Evolutionary conservation across 768 basidiomycete genomes (phyloP).

Genomic region (Rhizopogon sp.): DNA sequence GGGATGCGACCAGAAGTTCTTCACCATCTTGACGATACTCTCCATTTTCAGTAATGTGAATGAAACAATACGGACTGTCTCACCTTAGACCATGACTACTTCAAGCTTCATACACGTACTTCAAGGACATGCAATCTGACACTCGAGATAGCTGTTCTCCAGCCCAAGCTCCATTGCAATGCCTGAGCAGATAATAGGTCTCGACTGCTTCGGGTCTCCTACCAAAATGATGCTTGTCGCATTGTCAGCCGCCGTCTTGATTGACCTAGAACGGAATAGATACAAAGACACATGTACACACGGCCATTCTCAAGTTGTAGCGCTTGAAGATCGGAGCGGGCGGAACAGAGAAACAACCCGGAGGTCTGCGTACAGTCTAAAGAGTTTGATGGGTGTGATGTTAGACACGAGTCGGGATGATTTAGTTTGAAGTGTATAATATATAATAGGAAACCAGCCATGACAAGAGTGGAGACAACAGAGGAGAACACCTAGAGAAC

Average conservation of each 20-base stretch:
- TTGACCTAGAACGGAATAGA: conserved; percentile 36
- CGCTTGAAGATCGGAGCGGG: conserved; percentile 29
- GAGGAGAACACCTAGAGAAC: too few relatives aligned
- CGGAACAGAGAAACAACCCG: conserved; percentile 32
- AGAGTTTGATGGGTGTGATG: too few relatives aligned
- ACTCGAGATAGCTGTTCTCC: conserved; percentile 56
- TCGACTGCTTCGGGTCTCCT: conserved; percentile 69
- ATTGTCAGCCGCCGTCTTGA: conserved; percentile 53
- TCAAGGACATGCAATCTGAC: conserved; percentile 38
- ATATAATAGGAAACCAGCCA: too few relatives aligned
- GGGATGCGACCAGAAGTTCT: too few relatives aligned
- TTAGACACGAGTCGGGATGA: too few relatives aligned
- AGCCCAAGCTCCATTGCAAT: conserved; percentile 55
- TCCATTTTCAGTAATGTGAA: too few relatives aligned
- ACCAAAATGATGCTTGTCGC: conserved; percentile 56
- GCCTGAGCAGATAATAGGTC: conserved; percentile 58
- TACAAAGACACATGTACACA: conserved; percentile 62
- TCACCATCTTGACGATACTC: too few relatives aligned
- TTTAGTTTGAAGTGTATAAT: too few relatives aligned
- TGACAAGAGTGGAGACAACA: too few relatives aligned
- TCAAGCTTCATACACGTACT: conserved; percentile 35
- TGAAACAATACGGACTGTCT: too few relatives aligned
- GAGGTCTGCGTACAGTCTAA: too few relatives aligned
- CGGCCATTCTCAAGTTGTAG: conserved; percentile 42
- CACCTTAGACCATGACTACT: conserved; percentile 18